These are phyloP conservation scores for Omphalotus olearius DNA, from an alignment of 1,284 basidiomycete genomes.

Conservation along the genomic window DNA sequence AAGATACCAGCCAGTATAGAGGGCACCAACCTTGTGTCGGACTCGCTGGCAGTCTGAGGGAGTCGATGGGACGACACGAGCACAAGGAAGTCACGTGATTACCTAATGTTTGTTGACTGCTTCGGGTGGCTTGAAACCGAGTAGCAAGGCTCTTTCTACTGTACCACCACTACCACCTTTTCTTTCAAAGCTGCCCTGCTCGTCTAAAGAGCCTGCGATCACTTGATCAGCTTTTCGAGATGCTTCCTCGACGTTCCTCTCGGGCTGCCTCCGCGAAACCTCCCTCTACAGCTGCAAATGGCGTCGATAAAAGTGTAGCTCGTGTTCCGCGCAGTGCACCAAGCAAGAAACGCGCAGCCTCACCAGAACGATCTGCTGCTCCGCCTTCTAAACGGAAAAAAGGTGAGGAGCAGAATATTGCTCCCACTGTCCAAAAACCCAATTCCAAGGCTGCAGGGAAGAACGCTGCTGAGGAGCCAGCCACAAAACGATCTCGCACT, in stretches of 20 bases:
- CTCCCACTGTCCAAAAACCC: slow-evolving; percentile 23
- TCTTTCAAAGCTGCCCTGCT: too few species aligned
- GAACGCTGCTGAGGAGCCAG: slow-evolving; percentile 24
- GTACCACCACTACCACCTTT: not conserved
- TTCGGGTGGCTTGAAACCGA: too few species aligned
- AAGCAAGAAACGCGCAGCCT: slow-evolving; percentile 38
- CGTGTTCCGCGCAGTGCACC: slow-evolving; percentile 21
- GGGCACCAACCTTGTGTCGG: too few species aligned
- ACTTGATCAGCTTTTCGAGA: slow-evolving; percentile 14
- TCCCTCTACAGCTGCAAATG: slow-evolving; percentile 24
- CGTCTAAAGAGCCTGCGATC: not conserved
- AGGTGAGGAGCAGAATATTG: slow-evolving; percentile 33
- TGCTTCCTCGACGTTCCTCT: slow-evolving; percentile 47
- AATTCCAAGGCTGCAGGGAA: slow-evolving; percentile 26
- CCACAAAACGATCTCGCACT: slow-evolving; percentile 23
- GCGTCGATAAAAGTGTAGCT: slow-evolving; percentile 29
- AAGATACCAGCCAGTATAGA: too few species aligned
- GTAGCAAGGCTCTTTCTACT: too few species aligned
- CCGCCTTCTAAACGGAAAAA: slow-evolving; percentile 34
- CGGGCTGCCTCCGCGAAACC: slow-evolving; percentile 42
- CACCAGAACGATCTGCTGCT: slow-evolving; percentile 38
- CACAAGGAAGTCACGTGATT: too few species aligned
- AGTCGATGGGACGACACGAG: too few species aligned
- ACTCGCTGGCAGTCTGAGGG: too few species aligned
- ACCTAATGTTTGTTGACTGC: too few species aligned